These are phyloP conservation scores for Colletotrichum graminicola DNA, from an alignment of 2,329 filamentous ascomycete genomes.

Conservation along the genomic window DNA sequence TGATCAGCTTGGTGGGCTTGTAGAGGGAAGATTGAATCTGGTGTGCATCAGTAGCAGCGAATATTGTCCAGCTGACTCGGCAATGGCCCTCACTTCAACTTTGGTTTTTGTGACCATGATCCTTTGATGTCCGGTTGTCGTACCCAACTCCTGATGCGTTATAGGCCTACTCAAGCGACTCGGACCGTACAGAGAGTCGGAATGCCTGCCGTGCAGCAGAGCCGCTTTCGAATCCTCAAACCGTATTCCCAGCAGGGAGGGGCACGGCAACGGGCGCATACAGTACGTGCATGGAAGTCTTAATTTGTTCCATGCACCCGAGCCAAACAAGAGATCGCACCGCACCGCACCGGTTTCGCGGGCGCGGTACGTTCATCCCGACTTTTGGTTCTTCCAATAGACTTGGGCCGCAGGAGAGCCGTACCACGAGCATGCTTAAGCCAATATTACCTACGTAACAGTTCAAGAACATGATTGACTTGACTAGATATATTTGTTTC, in stretches of 20 bases:
- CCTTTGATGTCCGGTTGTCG: not conserved
- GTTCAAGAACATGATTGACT: too few relatives aligned
- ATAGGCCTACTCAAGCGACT: not conserved
- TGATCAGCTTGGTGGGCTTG: not conserved
- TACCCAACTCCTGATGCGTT: not conserved
- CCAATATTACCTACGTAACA: not conserved
- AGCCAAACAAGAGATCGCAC: not conserved
- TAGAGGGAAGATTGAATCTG: not conserved
- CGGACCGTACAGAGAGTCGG: not conserved
- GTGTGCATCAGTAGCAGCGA: not conserved
- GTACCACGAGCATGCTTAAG: not conserved
- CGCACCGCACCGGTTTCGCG: not conserved
- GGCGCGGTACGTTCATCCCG: conserved; percentile 20
- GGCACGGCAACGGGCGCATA: too few relatives aligned
- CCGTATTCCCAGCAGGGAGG: not conserved
- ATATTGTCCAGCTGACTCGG: not conserved
- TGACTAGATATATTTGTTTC: not conserved
- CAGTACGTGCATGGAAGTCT: too few relatives aligned
- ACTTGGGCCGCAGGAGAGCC: not conserved
- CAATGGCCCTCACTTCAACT: not conserved
- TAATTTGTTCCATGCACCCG: not conserved
- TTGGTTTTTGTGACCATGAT: not conserved
- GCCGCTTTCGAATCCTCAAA: not conserved
- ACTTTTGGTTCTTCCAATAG: not conserved
- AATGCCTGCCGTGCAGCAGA: not conserved